Base-by-base conservation (phyloP, 257 asterid genomes). In the Solanum pimpinellifolium region DNA sequence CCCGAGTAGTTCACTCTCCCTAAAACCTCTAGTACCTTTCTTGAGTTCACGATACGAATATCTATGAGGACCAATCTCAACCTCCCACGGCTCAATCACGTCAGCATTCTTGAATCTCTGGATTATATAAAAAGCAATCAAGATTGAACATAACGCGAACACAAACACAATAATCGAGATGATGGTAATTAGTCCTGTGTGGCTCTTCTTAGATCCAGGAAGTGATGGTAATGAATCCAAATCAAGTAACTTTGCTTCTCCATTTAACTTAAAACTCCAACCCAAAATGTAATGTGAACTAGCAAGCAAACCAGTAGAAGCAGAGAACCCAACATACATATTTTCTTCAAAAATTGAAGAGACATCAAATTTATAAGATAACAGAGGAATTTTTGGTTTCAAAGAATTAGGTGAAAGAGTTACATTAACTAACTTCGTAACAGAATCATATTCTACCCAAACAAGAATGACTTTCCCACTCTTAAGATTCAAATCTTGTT, bases 311-410 rank as follows among this genome's bases (percentile, higher is more conserved):
- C 96, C 96, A 1, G 95, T 93, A 1, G 98, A 91, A 73, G 98
- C 93, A 15, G 98, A 92, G 91, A 94, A 94, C 3, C 98, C 98
- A 18, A 94, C 92, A 31, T 90, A 93, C 96, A 92, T 93, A 41
- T 14, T 62, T 1, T 92, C 95, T 3, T 16, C 41, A 4, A 93
- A 33, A 81, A 94, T 86, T 6, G 88, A 47, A 2, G 96, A 92
- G 11, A 93, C 90, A 87, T 95, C 94, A 69, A 92, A 39, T 9
- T 65, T 59, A 46, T 52, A 85, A 7, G 96, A 92, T 56, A 94
- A 29, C 16, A 92, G 82, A 9, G 98, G 96, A n/a, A 29, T 25
- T 33, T 68, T 87, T 20, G 98, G 97, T 15, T 90, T 93, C 2
- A 83, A 35, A 18, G 90, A 86, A n/a, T 89, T 47, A 0, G 95